Base-by-base conservation (phyloP, 2,329 filamentous ascomycete species). In the Orbilia ellipsospora region DNA sequence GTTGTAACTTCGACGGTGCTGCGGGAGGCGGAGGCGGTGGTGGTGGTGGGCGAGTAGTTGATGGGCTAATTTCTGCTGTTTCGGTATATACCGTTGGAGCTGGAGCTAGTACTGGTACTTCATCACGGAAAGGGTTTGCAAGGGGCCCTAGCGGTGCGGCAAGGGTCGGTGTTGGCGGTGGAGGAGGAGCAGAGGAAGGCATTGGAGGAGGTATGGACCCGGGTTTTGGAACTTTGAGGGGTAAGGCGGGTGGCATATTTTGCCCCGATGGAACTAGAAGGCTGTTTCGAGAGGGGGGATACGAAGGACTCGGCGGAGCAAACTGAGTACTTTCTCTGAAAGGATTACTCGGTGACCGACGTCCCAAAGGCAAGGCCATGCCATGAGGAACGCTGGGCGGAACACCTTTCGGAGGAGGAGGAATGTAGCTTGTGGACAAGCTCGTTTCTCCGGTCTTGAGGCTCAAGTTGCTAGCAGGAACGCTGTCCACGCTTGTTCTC, bases 121-220 rank as follows among this genome's bases (percentile, higher is more conserved):
- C 63, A 18, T 57, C 40, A 13, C 70, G 63, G 44, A 74, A 74
- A 6, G 70, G 70, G 18, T 74, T 74, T 15, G 70, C 50, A 2
- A 74, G 42, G 15, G 70, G 42, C 12, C 70, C 70, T 5, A 68
- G 2, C 2, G 70, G 70, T 18, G 45, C 20, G 4, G 60, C n/a
- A 18, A 45, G 42, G n/a, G 40, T 54, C 10, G 62, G 40, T 48
- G 51, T 31, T 2, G 54, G 70, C 2, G 65, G 70, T 10, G 54
- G 56, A 36, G 70, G 50, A 31, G 61, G 55, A n/a, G 56, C 48
- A 13, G 63, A 40, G 7, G 28, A 42, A 10, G 50, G 31, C 52
- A 63, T 62, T 28, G 64, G 63, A 44, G 64, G 55, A 48, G 70
- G 69, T 15, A 62, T 40, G n/a, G 69, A 31, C 7, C 50, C 63